These are phyloP conservation scores for Vicia faba DNA, from an alignment of 306 rosid species.

Conservation along the genomic window DNA sequence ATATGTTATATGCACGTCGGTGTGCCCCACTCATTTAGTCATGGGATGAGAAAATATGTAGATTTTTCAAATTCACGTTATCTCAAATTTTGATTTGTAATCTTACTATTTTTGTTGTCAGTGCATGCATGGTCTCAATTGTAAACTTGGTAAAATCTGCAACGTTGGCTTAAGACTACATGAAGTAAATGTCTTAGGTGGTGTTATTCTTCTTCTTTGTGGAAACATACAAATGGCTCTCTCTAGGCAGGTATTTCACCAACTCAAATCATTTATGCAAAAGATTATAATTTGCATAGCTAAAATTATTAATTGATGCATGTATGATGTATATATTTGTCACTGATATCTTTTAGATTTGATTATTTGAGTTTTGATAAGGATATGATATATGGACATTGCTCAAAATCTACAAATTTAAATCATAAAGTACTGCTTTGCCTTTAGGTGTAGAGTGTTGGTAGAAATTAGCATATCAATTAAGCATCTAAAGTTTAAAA, in stretches of 20 bases:
- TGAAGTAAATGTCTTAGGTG: slow-evolving; percentile 92
- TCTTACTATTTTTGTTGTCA: slow-evolving; percentile 46
- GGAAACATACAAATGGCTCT: slow-evolving; percentile 87
- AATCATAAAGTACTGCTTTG: too few species aligned
- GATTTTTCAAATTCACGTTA: slow-evolving; percentile 15
- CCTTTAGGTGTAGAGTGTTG: too few species aligned
- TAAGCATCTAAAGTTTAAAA: too few species aligned
- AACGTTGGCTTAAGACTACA: slow-evolving; percentile 91
- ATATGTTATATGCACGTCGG: slow-evolving; percentile 1
- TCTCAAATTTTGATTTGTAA: slow-evolving; percentile 11
- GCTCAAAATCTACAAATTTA: too few species aligned
- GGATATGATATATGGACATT: too few species aligned
- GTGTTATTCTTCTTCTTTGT: slow-evolving; percentile 98
- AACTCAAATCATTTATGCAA: slow-evolving; percentile 15
- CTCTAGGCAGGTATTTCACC: slow-evolving; percentile 73
- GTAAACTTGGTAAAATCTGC: slow-evolving; percentile 85
- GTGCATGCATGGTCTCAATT: slow-evolving; percentile 99
- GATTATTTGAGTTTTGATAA: slow-evolving; percentile 9
- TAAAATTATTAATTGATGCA: slow-evolving; percentile 1
- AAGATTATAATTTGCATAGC: not conserved
- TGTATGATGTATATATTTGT: slow-evolving; percentile 11
- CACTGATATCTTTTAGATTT: slow-evolving; percentile 16
- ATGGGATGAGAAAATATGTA: not conserved
- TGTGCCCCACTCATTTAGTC: slow-evolving; percentile 7
- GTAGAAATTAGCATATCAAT: too few species aligned